Evolutionary conservation across 805 yeast genomes (phyloP).

Genomic region (Wickerhamiella australiensis): DNA sequence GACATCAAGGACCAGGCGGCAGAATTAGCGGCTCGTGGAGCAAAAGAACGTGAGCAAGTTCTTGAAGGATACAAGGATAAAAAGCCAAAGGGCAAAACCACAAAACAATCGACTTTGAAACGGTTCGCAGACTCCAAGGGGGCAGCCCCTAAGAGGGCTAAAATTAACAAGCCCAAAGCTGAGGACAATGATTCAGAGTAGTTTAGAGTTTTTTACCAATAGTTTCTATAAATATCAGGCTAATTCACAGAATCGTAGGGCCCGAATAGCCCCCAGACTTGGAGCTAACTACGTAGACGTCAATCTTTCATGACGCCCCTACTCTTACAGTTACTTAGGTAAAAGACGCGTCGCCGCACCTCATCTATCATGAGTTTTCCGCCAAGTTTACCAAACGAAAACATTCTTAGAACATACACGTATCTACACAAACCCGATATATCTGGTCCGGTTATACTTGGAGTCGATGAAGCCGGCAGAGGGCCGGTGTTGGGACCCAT

Average conservation of each 20-base stretch:
- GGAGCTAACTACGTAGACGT: no score
- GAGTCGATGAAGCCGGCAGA: constrained; percentile 97
- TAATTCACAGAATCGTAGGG: no score
- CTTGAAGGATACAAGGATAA: constrained; percentile 6
- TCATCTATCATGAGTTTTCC: constrained; percentile 13
- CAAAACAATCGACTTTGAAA: background rate
- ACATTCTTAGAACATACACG: constrained; percentile 19
- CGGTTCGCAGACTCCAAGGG: background rate
- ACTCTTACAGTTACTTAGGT: no score
- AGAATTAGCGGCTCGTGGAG: constrained; percentile 48
- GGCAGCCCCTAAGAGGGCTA: background rate
- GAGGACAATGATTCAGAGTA: background rate
- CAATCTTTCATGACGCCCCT: no score
- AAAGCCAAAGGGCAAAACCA: background rate
- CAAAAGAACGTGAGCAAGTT: constrained; percentile 56
- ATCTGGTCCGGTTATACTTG: constrained; percentile 38
- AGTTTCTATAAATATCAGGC: no score
- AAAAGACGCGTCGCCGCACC: background rate
- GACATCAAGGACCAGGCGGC: constrained; percentile 39
- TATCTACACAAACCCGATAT: constrained; percentile 18
- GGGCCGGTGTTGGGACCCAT: constrained; percentile 97
- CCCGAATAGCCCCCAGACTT: no score
- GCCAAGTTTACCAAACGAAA: constrained; percentile 20
- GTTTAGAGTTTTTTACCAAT: no score
- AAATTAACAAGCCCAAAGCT: background rate